Percentiles rank a stretch among this genome's conserved stretches.
These are phyloP conservation scores for Hymenoscyphus scutula DNA, from an alignment of 2,329 filamentous ascomycete genomes.

Conservation along the genomic window DNA sequence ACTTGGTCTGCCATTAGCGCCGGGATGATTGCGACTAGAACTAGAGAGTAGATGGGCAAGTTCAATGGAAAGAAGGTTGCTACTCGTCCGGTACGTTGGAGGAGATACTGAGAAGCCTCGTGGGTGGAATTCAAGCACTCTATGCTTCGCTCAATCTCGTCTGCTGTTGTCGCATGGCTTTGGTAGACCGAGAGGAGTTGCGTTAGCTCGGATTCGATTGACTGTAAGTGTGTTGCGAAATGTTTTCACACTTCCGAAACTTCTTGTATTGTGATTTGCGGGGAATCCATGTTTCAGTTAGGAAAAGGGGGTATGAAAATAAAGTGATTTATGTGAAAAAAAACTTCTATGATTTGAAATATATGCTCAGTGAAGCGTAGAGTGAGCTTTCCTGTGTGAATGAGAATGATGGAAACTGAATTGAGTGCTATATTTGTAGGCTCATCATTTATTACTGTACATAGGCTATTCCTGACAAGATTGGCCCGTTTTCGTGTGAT, in stretches of 20 bases:
- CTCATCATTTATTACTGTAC: neutral
- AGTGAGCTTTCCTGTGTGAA: neutral
- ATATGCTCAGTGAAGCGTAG: neutral
- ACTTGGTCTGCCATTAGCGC: neutral
- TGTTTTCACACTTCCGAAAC: neutral
- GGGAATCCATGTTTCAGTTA: neutral
- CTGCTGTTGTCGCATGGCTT: neutral
- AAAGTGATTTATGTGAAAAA: neutral
- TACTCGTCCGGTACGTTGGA: neutral
- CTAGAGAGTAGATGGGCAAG: slow-evolving; percentile 3
- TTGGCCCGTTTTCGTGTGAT: neutral
- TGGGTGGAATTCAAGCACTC: neutral
- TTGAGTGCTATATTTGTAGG: too few species aligned
- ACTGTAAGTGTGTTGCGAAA: neutral
- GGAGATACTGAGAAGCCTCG: neutral
- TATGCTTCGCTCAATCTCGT: slow-evolving; percentile 6
- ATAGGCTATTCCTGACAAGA: neutral
- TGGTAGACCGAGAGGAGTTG: neutral
- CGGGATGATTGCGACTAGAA: neutral
- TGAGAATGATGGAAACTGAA: neutral
- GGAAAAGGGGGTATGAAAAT: neutral
- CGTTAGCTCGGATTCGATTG: slow-evolving; percentile 15
- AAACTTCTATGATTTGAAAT: neutral
- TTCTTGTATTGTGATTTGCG: neutral
- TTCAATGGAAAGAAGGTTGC: slow-evolving; percentile 2